These are phyloP conservation scores for Lasiodiplodia sp. DNA, from an alignment of 2,329 filamentous ascomycete genomes.

Conservation along the genomic window DNA sequence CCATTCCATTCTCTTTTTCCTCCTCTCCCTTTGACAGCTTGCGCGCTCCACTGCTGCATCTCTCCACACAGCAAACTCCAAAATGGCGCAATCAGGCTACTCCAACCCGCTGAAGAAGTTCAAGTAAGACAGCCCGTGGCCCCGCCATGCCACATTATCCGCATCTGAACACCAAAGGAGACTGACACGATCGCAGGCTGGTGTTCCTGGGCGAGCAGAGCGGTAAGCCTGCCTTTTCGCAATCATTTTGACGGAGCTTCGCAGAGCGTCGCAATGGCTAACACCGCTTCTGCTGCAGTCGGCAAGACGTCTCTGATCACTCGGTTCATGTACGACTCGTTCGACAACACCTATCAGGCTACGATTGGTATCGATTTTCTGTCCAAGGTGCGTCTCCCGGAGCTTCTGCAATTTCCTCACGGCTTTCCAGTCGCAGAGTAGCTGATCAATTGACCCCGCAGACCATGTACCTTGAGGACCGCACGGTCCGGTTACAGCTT, in stretches of 20 bases:
- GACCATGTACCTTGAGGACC: constrained; percentile 99
- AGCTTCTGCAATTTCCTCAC: neutral
- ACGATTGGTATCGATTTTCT: constrained; percentile 99
- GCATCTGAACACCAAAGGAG: neutral
- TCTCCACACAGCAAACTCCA: constrained; percentile 43
- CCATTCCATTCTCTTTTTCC: constrained; percentile 27
- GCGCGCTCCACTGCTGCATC: constrained; percentile 22
- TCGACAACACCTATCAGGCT: constrained; percentile 99
- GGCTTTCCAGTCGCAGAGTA: neutral
- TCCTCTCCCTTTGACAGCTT: constrained; percentile 28
- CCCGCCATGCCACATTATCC: constrained; percentile 9
- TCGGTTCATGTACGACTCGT: constrained; percentile 99
- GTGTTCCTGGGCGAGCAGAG: constrained; percentile 99
- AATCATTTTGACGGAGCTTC: neutral
- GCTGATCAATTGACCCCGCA: constrained; percentile 44
- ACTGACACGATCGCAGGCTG: constrained; percentile 63
- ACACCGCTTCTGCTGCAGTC: constrained; percentile 63
- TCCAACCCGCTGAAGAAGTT: constrained; percentile 99
- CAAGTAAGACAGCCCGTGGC: constrained; percentile 68
- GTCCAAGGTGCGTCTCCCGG: constrained; percentile 74
- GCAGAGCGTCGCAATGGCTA: constrained; percentile 31
- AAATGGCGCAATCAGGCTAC: constrained; percentile 85
- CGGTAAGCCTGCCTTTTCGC: constrained; percentile 66
- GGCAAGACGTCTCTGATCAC: constrained; percentile 99
- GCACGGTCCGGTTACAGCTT: constrained; percentile 94